phyloP scores from a whole-genome alignment of 768 basidiomycete species.

The Hemileccinum impolitum region DNA sequence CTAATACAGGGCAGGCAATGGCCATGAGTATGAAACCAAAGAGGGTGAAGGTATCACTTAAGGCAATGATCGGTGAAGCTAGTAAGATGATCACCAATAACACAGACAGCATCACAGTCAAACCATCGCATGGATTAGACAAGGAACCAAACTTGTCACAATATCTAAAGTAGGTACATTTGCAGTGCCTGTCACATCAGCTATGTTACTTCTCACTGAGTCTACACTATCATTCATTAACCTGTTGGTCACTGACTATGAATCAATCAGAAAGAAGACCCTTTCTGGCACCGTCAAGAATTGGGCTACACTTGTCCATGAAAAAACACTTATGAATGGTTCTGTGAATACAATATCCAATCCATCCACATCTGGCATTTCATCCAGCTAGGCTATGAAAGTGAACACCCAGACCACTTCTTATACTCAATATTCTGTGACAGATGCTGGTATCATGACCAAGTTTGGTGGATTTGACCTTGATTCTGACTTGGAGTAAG shows the following conservation, averaged over 20 bases:
- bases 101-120: too few relatives aligned
- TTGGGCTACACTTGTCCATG: neutral
- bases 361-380: too few relatives aligned
- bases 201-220: constrained; percentile 4
- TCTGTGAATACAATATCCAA: too few relatives aligned
- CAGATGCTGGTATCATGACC: neutral
- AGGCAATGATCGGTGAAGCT: neutral
- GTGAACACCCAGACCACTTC: neutral
- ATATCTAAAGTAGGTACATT: neutral
- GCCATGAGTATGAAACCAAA: neutral
- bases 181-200: too few relatives aligned
- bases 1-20: too few relatives aligned
- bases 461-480: neutral
- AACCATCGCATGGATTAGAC: too few relatives aligned
- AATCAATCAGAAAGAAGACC: neutral
- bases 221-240: neutral
- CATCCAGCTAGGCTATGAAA: neutral
- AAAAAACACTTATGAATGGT: too few relatives aligned
- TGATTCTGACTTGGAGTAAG: neutral
- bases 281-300: neutral
- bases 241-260: constrained; percentile 2
- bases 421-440: neutral
- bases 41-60: neutral
- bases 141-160: constrained; percentile 1
- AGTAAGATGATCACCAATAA: neutral